These are phyloP conservation scores for Arachnomyces sp. DNA, from an alignment of 2,329 filamentous ascomycete genomes.

Conservation along the genomic window DNA sequence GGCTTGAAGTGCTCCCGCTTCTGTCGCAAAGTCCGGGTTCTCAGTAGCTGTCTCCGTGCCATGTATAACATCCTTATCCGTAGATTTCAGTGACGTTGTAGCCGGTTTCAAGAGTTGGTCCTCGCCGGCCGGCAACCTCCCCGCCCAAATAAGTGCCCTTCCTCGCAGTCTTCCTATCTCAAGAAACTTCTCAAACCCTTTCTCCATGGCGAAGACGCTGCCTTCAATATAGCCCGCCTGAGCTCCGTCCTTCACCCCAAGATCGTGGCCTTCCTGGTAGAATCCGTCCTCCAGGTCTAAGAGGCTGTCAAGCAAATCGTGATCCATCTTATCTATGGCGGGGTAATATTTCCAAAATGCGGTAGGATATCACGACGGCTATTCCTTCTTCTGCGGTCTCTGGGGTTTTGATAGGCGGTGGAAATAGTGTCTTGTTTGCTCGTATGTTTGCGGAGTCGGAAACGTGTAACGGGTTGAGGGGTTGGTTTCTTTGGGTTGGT, in stretches of 20 bases:
- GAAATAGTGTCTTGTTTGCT: too few species aligned
- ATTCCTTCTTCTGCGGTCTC: neutral
- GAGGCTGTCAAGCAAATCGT: conserved; percentile 50
- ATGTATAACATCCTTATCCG: neutral
- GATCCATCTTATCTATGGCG: conserved; percentile 1
- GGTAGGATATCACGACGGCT: conserved; percentile 12
- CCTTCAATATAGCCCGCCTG: conserved; percentile 78
- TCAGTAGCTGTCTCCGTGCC: neutral
- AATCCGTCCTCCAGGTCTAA: conserved; percentile 60
- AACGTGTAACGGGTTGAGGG: neutral
- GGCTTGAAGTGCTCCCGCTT: conserved; percentile 5
- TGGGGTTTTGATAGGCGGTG: neutral
- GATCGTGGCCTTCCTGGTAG: conserved; percentile 72
- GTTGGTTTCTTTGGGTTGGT: neutral
- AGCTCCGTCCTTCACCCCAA: conserved; percentile 68
- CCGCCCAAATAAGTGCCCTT: conserved; percentile 74
- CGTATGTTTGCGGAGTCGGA: neutral
- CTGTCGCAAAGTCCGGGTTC: neutral
- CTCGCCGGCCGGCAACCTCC: conserved; percentile 47
- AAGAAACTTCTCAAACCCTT: conserved; percentile 86
- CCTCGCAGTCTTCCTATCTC: conserved; percentile 73
- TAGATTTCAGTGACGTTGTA: neutral
- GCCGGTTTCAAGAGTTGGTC: neutral
- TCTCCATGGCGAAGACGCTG: conserved; percentile 80
- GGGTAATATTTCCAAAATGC: neutral